Percentiles rank a stretch among this genome's conserved stretches.
Conservation (phyloP, 495 filamentous ascomycete species). For the Penicillium silybi region DNA sequence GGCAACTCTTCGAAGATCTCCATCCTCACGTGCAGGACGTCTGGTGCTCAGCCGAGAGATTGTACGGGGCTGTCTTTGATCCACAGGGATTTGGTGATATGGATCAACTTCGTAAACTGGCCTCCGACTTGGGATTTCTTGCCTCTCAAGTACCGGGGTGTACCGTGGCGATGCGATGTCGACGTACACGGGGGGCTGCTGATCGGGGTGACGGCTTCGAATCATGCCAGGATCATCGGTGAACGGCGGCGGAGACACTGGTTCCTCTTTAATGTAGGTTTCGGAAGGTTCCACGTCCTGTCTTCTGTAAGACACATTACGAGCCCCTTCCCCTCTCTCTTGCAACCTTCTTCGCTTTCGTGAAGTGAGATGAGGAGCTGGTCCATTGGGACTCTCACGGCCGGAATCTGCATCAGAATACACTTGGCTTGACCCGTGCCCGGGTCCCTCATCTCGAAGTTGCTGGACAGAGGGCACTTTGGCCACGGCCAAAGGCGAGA, state of each 20-base stretch:
- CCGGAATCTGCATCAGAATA: conserved; percentile 21
- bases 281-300: conserved; percentile 34
- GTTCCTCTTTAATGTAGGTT: conserved; percentile 81
- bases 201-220: conserved; percentile 36
- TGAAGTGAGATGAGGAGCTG: conserved; percentile 31
- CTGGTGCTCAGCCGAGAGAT: conserved; percentile 40
- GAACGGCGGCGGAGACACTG: conserved; percentile 75
- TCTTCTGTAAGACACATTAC: conserved; percentile 26
- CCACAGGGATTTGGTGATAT: conserved; percentile 34
- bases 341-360: conserved; percentile 48
- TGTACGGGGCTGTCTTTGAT: conserved; percentile 35
- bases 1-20: conserved; percentile 57
- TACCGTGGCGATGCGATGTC: conserved; percentile 48
- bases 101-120: conserved; percentile 34
- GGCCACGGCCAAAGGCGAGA: conserved; percentile 68
- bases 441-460: conserved; percentile 22
- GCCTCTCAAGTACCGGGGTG: conserved; percentile 35
- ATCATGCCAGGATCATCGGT: conserved; percentile 46
- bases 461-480: conserved; percentile 52
- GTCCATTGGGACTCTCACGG: conserved; percentile 36
- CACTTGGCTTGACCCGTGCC: conserved; percentile 23
- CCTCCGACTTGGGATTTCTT: conserved; percentile 27
- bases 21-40: conserved; percentile 48
- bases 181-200: conserved; percentile 46
- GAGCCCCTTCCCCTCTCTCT: conserved; percentile 29